Evolutionary conservation across 768 basidiomycete genomes (phyloP).

Genomic region (Auriscalpium orientale): DNA sequence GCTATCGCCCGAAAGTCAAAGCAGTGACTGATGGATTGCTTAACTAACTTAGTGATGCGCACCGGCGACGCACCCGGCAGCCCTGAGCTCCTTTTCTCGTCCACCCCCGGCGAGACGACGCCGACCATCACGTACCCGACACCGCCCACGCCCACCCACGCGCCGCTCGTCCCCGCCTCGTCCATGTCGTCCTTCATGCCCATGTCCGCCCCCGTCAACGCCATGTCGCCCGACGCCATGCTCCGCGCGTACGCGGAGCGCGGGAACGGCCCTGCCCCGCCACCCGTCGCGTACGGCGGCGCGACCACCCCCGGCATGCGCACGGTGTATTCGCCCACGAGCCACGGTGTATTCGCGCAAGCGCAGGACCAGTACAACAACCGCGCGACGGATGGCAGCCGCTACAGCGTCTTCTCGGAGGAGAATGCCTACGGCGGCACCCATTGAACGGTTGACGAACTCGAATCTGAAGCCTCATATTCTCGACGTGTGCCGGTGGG

Average conservation of each 20-base stretch:
- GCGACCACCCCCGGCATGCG: conserved; percentile 25
- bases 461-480: too few relatives aligned
- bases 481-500: too few relatives aligned
- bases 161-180: conserved; percentile 22
- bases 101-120: conserved; percentile 14
- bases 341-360: not conserved
- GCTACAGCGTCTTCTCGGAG: conserved; percentile 16
- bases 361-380: not conserved
- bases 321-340: conserved; percentile 24
- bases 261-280: conserved; percentile 23
- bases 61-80: conserved; percentile 36
- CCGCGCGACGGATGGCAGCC: conserved; percentile 21
- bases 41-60: conserved; percentile 56
- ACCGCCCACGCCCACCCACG: conserved; percentile 28
- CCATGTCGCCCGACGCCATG: conserved; percentile 68
- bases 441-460: not conserved
- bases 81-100: conserved; percentile 39
- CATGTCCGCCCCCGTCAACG: conserved; percentile 35
- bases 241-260: conserved; percentile 63
- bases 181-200: conserved; percentile 30
- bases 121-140: conserved; percentile 15
- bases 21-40: not conserved
- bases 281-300: conserved; percentile 20
- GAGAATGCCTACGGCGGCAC: conserved; percentile 24
- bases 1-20: conserved; percentile 2